Base-by-base conservation (phyloP, 1,284 basidiomycete species). In the Neotropicomus parvogracilis region DNA sequence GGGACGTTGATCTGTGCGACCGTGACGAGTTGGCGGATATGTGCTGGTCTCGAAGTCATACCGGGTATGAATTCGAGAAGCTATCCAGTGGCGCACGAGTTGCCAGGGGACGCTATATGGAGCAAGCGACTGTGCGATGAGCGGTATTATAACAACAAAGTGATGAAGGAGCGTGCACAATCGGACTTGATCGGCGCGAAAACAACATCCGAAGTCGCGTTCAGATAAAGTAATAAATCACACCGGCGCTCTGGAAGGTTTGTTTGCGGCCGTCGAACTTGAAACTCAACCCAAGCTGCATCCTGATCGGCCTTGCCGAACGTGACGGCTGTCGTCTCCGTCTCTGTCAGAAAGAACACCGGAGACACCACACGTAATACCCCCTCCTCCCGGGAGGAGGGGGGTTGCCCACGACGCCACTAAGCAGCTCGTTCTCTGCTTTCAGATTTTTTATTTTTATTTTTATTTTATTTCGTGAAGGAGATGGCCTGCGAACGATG, bases 161-260 rank as follows among this genome's bases (percentile, higher is more conserved):
- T 59, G 55, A 46, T 40, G 27, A 33, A 44, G 48, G 48, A 35
- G 49, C 39, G 46, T 59, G 58, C 46, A 29, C 59, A 59, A 66
- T 67, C 64, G 65, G 61, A 67, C 46, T 61, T 64, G 65, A 67
- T 64, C 55, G 64, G 62, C 66, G 65, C 56, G 49, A 52, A 61
- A 57, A 67, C 50, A 55, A 19, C 59, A 49, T 48, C 54, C 64
- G 50, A 60, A 58, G 38, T 36, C 36, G 35, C 48, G 36, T 40
- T 38, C 49, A 62, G 56, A 66, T 65, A 62, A 66, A 67, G 64
- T 66, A 50, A 62, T 45, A 48, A 64, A 68, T 67, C 52, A 63
- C 39, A 36, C 61, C 65, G 44, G 49, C 11, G 0, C 4, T 16
- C 0, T 36, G 62, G 66, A 53, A 68, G 37, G 64, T 67, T 64